A percentile compares a stretch with the other conserved stretches of the same genome.
phyloP scores from a whole-genome alignment of 140 eudicot species.

The Stevia rebaudiana region DNA sequence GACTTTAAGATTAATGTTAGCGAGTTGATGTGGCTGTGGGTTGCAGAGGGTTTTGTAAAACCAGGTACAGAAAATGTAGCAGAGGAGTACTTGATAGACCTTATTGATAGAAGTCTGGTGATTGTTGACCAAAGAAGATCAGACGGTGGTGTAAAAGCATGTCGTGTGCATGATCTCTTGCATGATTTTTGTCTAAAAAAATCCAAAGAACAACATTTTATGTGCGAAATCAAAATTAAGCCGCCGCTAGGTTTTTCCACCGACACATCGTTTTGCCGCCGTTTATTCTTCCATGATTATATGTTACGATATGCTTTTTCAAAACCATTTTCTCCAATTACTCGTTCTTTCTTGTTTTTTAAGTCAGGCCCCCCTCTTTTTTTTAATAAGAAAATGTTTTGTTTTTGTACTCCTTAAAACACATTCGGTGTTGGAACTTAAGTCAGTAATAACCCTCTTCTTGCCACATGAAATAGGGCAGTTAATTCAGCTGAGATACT shows the following conservation, averaged over 20 bases:
- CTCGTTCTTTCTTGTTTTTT: conserved; percentile 23
- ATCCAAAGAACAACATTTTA: conserved; percentile 24
- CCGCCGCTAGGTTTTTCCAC: conserved; percentile 3
- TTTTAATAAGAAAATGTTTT: background rate
- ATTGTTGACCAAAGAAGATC: conserved; percentile 21
- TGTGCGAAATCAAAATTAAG: conserved; percentile 8
- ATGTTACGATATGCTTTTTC: conserved; percentile 12
- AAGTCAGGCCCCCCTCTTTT: too few relatives aligned
- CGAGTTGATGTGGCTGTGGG: conserved; percentile 39
- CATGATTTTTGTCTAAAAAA: conserved; percentile 22
- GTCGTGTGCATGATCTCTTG: too few relatives aligned
- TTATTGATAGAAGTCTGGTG: conserved; percentile 37
- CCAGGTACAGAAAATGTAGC: conserved; percentile 18
- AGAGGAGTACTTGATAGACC: too few relatives aligned
- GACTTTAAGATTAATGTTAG: conserved; percentile 24
- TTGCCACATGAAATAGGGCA: conserved; percentile 23
- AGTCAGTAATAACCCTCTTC: background rate
- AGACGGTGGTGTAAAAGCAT: conserved; percentile 34
- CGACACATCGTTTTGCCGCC: conserved; percentile 2
- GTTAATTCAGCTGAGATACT: conserved; percentile 25
- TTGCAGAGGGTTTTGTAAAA: conserved; percentile 39
- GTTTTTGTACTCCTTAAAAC: conserved; percentile 6
- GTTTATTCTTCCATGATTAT: conserved; percentile 7
- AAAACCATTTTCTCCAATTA: conserved; percentile 14
- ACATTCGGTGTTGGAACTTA: too few relatives aligned